Evolutionary conservation across 1,139 yeast species (phyloP).

Genomic region (Hanseniaspora uvarum): DNA sequence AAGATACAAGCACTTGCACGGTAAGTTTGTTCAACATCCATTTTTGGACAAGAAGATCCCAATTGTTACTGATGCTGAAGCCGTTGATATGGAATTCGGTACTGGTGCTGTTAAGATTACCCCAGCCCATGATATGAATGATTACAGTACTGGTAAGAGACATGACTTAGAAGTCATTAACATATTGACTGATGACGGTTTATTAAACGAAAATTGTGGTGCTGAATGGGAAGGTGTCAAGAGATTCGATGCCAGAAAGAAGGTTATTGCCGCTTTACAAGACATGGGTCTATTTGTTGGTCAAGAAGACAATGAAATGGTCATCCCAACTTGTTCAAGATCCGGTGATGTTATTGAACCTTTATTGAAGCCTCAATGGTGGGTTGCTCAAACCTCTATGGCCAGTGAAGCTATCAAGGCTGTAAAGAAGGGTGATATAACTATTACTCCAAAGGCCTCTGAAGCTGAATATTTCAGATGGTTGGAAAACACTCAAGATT

Average conservation of each 20-base stretch:
- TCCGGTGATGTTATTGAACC: conserved; percentile 97
- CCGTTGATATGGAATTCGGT: conserved; percentile 98
- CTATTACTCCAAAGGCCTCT: conserved; percentile 76
- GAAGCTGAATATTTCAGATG: conserved; percentile 91
- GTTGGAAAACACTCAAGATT: conserved; percentile 94
- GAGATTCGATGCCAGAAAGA: conserved; percentile 86
- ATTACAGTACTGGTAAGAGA: conserved; percentile 93
- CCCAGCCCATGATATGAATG: conserved; percentile 96
- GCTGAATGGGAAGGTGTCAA: conserved; percentile 73
- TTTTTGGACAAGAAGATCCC: conserved; percentile 79
- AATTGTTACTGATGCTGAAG: conserved; percentile 77
- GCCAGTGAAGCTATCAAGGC: conserved; percentile 82
- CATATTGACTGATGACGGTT: conserved; percentile 86
- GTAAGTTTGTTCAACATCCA: conserved; percentile 84
- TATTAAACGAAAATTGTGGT: conserved; percentile 85
- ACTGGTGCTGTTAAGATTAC: conserved; percentile 99
- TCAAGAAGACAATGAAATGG: conserved; percentile 90
- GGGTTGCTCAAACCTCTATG: conserved; percentile 88
- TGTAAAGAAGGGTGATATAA: conserved; percentile 70
- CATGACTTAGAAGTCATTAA: conserved; percentile 78
- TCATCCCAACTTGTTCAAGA: conserved; percentile 86
- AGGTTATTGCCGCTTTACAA: conserved; percentile 73
- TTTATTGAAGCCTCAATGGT: conserved; percentile 95
- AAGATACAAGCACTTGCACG: conserved; percentile 88
- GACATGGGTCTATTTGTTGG: conserved; percentile 56